Base-by-base conservation (phyloP, 352 stramenopile species). In the Peronospora destructor region DNA sequence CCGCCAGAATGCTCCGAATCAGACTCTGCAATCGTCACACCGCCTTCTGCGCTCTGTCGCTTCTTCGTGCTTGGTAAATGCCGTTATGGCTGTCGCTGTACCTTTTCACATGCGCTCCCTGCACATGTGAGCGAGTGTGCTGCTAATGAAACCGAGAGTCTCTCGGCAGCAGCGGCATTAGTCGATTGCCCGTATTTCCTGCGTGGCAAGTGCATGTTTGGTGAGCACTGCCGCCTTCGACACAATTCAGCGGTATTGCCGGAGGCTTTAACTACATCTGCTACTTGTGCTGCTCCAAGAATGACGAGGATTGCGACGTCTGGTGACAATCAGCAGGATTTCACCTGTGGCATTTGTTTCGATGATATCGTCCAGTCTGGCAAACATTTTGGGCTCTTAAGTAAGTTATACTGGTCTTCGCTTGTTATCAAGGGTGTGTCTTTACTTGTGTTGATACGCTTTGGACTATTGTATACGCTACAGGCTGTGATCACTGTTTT, bases 1-100 rank as follows among this genome's bases (percentile, higher is more conserved):
- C 37, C 41, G 11, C 11, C 4, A 1, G 23, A 25, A 17, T 17
- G 32, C 26, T 16, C 30, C 30, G 12, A 19, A 32, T 17, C 25
- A 23, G 13, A 29, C 8, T n/a, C 39, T 13, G 48, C 29, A 14
- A 38, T 30, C 13, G 49, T 29, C 30, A 29, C 44, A 14, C 53
- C 72, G 2, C 63, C 68, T 12, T 53, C 71, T 9, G 45, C 56
- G 36, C 67, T 89, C 12, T 90, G 78, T 23, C 76, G 78, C 42
- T 90, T 90, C 49, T 90, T 74, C 57, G 78, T 90, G 57, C 60
- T 90, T 12, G 78, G 74, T 23, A 90, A 85, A 44, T 90, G 78
- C 48, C 63, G 64, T 19, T 90, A 74, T 46, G 78, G 76, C 14
- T 87, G 73, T 38, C 72, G 65, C 38, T 90, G 78, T 61, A 85